Evolutionary conservation across 1,284 basidiomycete species (phyloP).

Genomic region (Cutaneotrichosporon sp.): DNA sequence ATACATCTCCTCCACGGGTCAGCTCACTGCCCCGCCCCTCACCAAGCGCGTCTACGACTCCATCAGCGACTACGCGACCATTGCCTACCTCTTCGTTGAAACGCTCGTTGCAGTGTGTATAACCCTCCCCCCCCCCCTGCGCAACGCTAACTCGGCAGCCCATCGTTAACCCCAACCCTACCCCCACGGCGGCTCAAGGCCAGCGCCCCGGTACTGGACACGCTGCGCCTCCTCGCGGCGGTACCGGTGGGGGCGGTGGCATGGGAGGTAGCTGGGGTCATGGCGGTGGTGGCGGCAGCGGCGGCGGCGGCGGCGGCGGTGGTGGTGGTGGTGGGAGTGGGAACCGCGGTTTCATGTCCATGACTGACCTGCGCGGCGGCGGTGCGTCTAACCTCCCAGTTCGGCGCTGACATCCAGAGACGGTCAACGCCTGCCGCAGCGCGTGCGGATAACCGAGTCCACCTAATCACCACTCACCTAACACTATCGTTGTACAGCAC

Average conservation of each 20-base stretch:
- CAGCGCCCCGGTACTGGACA: not conserved
- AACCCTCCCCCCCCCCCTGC: constrained; percentile 7
- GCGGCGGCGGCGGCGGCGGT: constrained; percentile 22
- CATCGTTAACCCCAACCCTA: constrained; percentile 37
- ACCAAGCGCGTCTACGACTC: constrained; percentile 25
- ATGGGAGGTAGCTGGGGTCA: constrained; percentile 24
- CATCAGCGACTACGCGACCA: constrained; percentile 18
- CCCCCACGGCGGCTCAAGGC: constrained; percentile 25
- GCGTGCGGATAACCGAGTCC: constrained; percentile 45
- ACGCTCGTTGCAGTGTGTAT: constrained; percentile 43
- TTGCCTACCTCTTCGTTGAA: constrained; percentile 44
- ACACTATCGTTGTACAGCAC: not conserved
- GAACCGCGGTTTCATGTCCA: constrained; percentile 40
- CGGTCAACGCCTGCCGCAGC: constrained; percentile 39
- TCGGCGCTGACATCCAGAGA: constrained; percentile 20
- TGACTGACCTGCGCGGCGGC: constrained; percentile 40
- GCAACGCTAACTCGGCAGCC: constrained; percentile 30
- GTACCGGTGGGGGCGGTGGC: not conserved
- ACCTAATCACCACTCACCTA: not conserved
- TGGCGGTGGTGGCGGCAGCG: too few species aligned
- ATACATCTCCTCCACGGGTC: constrained; percentile 43
- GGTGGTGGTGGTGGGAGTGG: constrained; percentile 20
- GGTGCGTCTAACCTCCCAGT: constrained; percentile 32
- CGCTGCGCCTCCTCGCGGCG: not conserved
- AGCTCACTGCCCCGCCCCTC: constrained; percentile 35